Base-by-base conservation (phyloP, 2,329 filamentous ascomycete species). In the Ceratocystis destructans region DNA sequence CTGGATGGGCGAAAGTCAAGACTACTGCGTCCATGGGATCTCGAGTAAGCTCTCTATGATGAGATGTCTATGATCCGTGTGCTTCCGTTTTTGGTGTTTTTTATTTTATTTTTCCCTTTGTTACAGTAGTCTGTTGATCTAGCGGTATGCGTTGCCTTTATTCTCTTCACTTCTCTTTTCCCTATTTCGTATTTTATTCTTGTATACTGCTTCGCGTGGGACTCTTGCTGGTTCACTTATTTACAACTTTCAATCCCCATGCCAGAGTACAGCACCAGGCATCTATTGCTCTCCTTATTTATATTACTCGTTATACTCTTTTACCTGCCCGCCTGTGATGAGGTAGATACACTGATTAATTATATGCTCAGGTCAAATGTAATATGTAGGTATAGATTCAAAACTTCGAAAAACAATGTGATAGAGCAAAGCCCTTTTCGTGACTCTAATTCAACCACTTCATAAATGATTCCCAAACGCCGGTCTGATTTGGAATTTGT, bases 11-110 rank as follows among this genome's bases (percentile, higher is more conserved):
- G 65, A 96, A 96, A 77, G 78, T 96, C 50, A 85, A 83, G 73
- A 82, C 85, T 59, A 97, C 94, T 0, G 87, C 93, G 3, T 92
- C 92, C 1, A 97, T 97, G 93, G 94, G 93, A 1, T 89, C 95
- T 69, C 97, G 96, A 78, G 92, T 97, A 72, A 96, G 89, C 74
- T 97, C 97, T 77, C 95, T 99, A 68, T 97, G 64, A 61, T 50
- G 31, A 25, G 33, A 37, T 59, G 3, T 41, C 28, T 46, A 41
- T 31, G 37, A 31, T 20, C 44, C 12, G 2, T 20, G 17, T 61
- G 50, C 2, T 41, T 61, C 50, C 44, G 25, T 61, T 61, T 64
- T 61, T 45, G 33, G 48, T 64, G 6, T 48, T 53, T 46, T 45
- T 44, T 33, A 15, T 53, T 15, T 5, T 20, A n/a, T 61, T 53